Evolutionary conservation across 1,139 yeast species (phyloP).

Genomic region (Casaregolazyma suthepensis): DNA sequence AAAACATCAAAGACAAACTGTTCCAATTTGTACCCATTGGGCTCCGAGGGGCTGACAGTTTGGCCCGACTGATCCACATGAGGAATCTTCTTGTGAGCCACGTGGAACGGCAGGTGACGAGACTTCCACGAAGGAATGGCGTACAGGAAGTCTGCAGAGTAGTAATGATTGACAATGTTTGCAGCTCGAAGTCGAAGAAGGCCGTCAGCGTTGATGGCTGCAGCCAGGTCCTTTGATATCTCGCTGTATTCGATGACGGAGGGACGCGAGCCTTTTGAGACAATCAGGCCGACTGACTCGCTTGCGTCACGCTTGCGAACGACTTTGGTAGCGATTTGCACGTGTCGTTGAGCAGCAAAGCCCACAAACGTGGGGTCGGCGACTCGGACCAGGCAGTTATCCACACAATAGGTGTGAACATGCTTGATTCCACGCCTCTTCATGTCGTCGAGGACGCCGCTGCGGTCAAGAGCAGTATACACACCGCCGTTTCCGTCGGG

Average conservation of each 20-base stretch:
- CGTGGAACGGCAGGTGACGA: slow-evolving; percentile 76
- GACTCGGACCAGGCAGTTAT: slow-evolving; percentile 83
- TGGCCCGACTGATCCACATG: slow-evolving; percentile 47
- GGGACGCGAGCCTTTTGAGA: slow-evolving; percentile 56
- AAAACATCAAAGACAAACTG: slow-evolving; percentile 97
- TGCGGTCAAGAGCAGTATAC: slow-evolving; percentile 70
- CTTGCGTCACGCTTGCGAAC: slow-evolving; percentile 85
- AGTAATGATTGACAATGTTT: slow-evolving; percentile 94
- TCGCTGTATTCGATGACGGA: slow-evolving; percentile 96
- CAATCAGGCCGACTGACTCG: slow-evolving; percentile 92
- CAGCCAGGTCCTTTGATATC: slow-evolving; percentile 68
- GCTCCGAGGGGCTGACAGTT: slow-evolving; percentile 54
- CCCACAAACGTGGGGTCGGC: slow-evolving; percentile 95
- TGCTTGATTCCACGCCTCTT: slow-evolving; percentile 69
- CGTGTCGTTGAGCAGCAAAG: slow-evolving; percentile 59
- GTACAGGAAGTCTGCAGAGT: slow-evolving; percentile 66
- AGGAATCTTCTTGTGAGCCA: slow-evolving; percentile 87
- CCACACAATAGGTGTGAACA: slow-evolving; percentile 95
- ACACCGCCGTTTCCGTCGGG: slow-evolving; percentile 99
- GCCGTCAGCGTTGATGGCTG: slow-evolving; percentile 44
- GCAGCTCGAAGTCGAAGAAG: slow-evolving; percentile 83
- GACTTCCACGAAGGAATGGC: slow-evolving; percentile 64
- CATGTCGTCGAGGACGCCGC: slow-evolving; percentile 66
- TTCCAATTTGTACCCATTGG: slow-evolving; percentile 91
- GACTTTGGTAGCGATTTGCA: slow-evolving; percentile 85